Conservation (phyloP, 345 rosid species). For the Eucalyptus sp. region DNA sequence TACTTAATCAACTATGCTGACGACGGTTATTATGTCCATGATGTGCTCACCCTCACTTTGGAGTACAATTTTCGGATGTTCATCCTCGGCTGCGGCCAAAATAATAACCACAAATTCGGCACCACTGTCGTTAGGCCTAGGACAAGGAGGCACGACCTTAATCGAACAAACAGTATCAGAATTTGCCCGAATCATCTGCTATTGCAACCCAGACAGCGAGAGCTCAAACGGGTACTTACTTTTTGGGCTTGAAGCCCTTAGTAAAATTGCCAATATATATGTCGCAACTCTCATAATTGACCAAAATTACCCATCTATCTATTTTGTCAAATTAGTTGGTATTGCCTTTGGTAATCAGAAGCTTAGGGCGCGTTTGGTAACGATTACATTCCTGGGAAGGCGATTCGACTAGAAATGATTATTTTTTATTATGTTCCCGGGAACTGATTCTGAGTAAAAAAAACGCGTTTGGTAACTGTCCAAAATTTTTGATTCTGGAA, state of each 20-base stretch:
- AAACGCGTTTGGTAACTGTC: too few relatives aligned
- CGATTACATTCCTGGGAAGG: too few relatives aligned
- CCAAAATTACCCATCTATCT: background rate
- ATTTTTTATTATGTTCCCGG: too few relatives aligned
- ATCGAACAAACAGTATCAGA: background rate
- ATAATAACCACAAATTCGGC: background rate
- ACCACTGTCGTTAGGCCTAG: slow-evolving; percentile 1
- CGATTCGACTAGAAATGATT: too few relatives aligned
- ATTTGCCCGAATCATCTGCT: background rate
- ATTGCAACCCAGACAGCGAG: slow-evolving; percentile 6
- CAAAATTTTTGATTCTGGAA: too few relatives aligned
- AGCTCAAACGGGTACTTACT: slow-evolving; percentile 3
- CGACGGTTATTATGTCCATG: background rate
- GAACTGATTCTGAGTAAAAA: too few relatives aligned
- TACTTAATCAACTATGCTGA: background rate
- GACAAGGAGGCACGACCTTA: background rate
- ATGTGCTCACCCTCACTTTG: background rate
- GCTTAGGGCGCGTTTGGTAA: background rate
- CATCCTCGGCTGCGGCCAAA: slow-evolving; percentile 6
- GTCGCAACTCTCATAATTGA: background rate
- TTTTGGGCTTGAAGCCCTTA: background rate
- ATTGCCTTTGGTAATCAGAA: slow-evolving; percentile 2
- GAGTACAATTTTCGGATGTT: background rate
- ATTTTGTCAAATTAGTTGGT: slow-evolving; percentile 1
- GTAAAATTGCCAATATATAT: background rate